Evolutionary conservation across 345 rosid genomes (phyloP).

Genomic region (Eucalyptus leucophloia): DNA sequence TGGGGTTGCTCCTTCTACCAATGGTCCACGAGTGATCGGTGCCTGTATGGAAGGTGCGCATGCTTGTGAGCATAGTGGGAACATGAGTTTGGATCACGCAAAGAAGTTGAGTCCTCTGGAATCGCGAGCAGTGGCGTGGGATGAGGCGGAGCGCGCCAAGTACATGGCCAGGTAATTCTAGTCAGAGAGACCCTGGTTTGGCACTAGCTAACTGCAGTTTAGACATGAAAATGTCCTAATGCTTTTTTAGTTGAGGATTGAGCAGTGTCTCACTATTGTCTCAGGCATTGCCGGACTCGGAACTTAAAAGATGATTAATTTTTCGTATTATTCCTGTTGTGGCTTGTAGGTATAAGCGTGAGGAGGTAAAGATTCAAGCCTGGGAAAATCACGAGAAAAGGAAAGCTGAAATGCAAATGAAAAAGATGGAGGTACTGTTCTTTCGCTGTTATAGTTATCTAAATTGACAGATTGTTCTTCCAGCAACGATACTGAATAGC

Average conservation of each 20-base stretch:
- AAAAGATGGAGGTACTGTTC: conserved; percentile 65
- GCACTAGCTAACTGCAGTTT: background rate
- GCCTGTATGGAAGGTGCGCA: background rate
- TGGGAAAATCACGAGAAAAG: conserved; percentile 96
- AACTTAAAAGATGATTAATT: background rate
- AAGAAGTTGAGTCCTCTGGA: conserved; percentile 43
- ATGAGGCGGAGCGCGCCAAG: conserved; percentile 86
- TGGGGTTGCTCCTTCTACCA: background rate
- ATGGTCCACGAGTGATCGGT: background rate
- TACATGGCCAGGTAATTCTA: conserved; percentile 67
- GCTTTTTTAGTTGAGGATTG: background rate
- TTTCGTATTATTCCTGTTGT: background rate
- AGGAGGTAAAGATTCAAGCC: conserved; percentile 88
- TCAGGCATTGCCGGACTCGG: background rate
- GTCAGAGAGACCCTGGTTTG: background rate
- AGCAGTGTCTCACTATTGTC: background rate
- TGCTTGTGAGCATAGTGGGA: background rate
- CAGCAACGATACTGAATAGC: background rate
- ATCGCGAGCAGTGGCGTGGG: conserved; percentile 82
- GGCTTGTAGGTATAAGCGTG: conserved; percentile 65
- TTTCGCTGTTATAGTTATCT: background rate
- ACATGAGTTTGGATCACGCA: conserved; percentile 9
- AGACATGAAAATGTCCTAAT: background rate
- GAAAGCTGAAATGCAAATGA: conserved; percentile 94
- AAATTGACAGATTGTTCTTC: background rate